Base-by-base conservation (phyloP, 2,329 filamentous ascomycete species). In the Pleomassaria siparia region DNA sequence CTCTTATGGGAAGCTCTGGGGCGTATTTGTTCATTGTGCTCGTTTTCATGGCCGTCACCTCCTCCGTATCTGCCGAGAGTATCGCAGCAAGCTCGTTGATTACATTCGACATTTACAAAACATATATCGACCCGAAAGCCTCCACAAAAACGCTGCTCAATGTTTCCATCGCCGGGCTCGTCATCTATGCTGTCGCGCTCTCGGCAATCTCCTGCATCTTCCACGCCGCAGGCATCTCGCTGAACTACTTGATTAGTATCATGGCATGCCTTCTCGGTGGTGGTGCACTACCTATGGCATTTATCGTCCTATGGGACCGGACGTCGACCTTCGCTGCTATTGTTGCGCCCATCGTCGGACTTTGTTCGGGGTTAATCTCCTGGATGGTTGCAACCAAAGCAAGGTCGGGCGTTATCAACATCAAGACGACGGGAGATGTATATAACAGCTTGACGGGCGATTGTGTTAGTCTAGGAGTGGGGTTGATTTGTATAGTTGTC, bases 61-160 rank as follows among this genome's bases (percentile, higher is more conserved):
- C 42, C 9, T 21, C 47, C 4, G 40, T 50, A 4, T 69, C 66
- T 4, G 58, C 67, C 5, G 66, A 70, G 41, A 56, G 64, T 16
- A 67, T 70, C 37, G 63, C 66, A 1, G 64, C 66, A 1, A 60
- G 59, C 12, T 60, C 65, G 0, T 54, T 71, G 1, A 50, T 64
- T 8, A 68, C 68, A 1, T 71, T 66, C 47, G 68, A 71, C 46
- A 55, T 71, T 16, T 72, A 70, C 62, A 68, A 70, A 51, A 66
- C 63, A 1, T 69, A 69, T 51, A 59, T 70, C 44, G 59, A 66
- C 22, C 66, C 66, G 1, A 18, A 33, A 8, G 47, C 47, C 0
- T 51, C 58, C 6, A 63, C 64, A 4, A 49, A 50, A 4, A 55
- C 60, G 16, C 52, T 70, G 8, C 59, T 71, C 15, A 56, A 55